A percentile compares a stretch with the other conserved stretches of the same genome.
Conservation (phyloP, 2,329 filamentous ascomycete genomes). For the Rutstroemia sydowiana region DNA sequence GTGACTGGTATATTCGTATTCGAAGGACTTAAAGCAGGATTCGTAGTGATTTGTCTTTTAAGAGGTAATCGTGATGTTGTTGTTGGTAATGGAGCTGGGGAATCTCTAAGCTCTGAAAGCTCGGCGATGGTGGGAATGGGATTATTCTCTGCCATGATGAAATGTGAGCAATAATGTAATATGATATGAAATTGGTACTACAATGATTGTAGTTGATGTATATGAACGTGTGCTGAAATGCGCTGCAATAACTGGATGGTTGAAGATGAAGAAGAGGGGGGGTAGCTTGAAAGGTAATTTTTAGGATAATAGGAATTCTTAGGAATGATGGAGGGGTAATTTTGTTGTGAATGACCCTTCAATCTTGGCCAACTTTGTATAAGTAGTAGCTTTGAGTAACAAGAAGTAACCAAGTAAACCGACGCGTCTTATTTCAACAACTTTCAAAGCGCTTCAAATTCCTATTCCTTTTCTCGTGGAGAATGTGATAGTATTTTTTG, state of each 20-base stretch:
- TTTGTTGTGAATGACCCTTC: neutral
- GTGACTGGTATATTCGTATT: constrained; percentile 27
- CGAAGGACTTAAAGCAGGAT: constrained; percentile 24
- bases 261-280: neutral
- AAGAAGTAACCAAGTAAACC: neutral
- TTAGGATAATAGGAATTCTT: too few species aligned
- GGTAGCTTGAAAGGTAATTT: neutral
- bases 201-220: neutral
- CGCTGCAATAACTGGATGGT: neutral
- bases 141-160: constrained; percentile 7
- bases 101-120: neutral
- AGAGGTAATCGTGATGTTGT: constrained; percentile 1
- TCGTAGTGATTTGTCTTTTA: constrained; percentile 18
- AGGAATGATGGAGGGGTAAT: neutral
- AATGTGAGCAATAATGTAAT: neutral
- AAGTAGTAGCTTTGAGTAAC: neutral
- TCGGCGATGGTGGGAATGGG: neutral
- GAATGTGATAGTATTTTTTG: too few species aligned
- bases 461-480: neutral
- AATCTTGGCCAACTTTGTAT: neutral
- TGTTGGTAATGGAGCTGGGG: neutral
- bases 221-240: neutral
- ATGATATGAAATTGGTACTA: neutral
- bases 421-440: neutral
- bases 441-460: neutral